Conservation (phyloP, 2,329 filamentous ascomycete genomes). For the Colletotrichum simmondsii region DNA sequence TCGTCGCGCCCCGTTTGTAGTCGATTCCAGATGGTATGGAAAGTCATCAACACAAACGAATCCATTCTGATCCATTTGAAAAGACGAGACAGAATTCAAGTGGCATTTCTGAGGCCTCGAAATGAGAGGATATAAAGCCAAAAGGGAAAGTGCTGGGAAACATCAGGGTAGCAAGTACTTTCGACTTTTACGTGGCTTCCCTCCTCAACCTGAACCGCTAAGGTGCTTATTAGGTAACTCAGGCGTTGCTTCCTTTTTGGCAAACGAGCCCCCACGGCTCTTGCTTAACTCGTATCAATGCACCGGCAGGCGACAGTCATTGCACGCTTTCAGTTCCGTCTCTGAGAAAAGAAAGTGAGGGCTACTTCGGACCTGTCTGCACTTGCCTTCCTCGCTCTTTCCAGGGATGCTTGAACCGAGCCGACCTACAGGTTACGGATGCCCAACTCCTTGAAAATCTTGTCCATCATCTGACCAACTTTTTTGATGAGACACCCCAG, state of each 20-base stretch:
- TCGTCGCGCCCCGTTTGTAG: not conserved
- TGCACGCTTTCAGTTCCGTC: no score
- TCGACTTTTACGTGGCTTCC: not conserved
- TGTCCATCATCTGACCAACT: conserved; percentile 20
- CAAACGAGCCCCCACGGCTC: not conserved
- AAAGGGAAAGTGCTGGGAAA: not conserved
- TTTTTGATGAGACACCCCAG: conserved; percentile 23
- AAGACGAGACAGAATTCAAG: not conserved
- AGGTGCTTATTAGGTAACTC: not conserved
- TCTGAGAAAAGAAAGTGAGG: not conserved
- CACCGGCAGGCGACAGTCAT: no score
- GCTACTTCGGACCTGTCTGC: not conserved
- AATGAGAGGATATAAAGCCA: not conserved
- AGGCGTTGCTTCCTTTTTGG: not conserved
- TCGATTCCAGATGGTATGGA: not conserved
- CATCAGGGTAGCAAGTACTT: not conserved
- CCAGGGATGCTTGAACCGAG: conserved; percentile 22
- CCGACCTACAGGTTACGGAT: not conserved
- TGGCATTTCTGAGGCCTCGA: no score
- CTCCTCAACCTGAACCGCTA: not conserved
- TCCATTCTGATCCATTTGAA: not conserved
- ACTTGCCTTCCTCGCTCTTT: not conserved
- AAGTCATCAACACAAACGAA: not conserved
- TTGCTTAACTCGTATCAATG: not conserved
- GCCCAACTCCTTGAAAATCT: not conserved